A percentile compares a stretch with the other conserved stretches of the same genome.
Conservation (phyloP, 805 yeast species). For the Tetrapisispora fleetii region DNA sequence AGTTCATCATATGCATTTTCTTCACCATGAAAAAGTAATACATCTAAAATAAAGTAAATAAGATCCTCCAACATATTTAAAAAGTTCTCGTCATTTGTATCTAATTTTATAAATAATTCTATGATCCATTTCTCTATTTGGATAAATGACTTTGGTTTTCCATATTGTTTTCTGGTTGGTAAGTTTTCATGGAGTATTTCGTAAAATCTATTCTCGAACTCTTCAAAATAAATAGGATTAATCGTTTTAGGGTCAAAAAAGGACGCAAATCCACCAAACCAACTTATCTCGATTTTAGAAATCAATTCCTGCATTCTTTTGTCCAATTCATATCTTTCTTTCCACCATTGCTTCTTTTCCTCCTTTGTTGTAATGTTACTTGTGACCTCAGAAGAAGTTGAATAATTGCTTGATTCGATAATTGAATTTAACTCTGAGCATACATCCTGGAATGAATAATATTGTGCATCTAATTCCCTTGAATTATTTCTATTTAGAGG, state of each 20-base stretch:
- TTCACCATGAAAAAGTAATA: constrained; percentile 53
- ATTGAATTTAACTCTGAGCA: constrained; percentile 39
- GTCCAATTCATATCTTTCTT: constrained; percentile 52
- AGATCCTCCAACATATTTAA: constrained; percentile 48
- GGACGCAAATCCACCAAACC: constrained; percentile 75
- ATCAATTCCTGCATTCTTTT: constrained; percentile 43
- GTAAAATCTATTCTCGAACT: constrained; percentile 33
- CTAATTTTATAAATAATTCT: constrained; percentile 42
- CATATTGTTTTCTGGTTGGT: constrained; percentile 37
- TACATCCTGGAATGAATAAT: constrained; percentile 38
- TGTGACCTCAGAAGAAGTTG: constrained; percentile 48
- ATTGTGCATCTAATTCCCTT: constrained; percentile 35
- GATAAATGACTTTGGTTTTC: constrained; percentile 18
- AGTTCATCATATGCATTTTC: constrained; percentile 56
- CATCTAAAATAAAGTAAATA: constrained; percentile 51
- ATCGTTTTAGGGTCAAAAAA: constrained; percentile 37
- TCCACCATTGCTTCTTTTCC: constrained; percentile 74
- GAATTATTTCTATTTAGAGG: constrained; percentile 46
- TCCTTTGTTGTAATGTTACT: constrained; percentile 43
- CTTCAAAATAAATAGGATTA: constrained; percentile 17
- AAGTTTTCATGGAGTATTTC: constrained; percentile 35
- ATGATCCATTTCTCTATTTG: constrained; percentile 38
- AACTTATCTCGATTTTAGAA: constrained; percentile 44
- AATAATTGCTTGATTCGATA: constrained; percentile 49
- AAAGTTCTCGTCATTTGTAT: constrained; percentile 19